phyloP scores from a whole-genome alignment of 495 filamentous ascomycete species.

The Penicillium goetzii region DNA sequence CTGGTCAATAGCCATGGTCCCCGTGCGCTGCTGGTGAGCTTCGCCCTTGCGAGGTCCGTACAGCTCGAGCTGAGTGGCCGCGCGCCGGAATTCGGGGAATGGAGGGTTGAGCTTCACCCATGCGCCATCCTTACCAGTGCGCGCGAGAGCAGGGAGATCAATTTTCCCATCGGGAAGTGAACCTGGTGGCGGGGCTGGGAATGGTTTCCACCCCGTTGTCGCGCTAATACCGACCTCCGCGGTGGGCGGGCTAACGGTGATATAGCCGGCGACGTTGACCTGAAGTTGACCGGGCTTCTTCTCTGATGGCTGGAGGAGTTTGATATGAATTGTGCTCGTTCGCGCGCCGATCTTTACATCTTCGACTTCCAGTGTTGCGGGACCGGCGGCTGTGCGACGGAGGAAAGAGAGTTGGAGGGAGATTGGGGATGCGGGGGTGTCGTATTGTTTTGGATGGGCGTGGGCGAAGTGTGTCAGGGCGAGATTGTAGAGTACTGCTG shows the following conservation, averaged over 20 bases:
- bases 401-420: slow-evolving; percentile 74
- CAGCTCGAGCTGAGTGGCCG: slow-evolving; percentile 55
- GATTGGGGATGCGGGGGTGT: slow-evolving; percentile 61
- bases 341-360: slow-evolving; percentile 74
- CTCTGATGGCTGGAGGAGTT: slow-evolving; percentile 55
- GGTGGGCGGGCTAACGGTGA: slow-evolving; percentile 65
- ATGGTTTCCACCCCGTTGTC: slow-evolving; percentile 53
- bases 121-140: slow-evolving; percentile 37
- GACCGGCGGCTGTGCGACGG: slow-evolving; percentile 65
- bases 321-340: slow-evolving; percentile 70
- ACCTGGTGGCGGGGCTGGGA: slow-evolving; percentile 49
- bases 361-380: slow-evolving; percentile 64
- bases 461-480: slow-evolving; percentile 65
- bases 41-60: slow-evolving; percentile 54
- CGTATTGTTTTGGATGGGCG: slow-evolving; percentile 62
- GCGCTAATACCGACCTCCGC: slow-evolving; percentile 63
- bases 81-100: slow-evolving; percentile 55
- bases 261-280: slow-evolving; percentile 68
- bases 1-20: slow-evolving; percentile 57
- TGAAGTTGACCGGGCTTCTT: slow-evolving; percentile 33
- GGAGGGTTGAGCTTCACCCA: slow-evolving; percentile 44
- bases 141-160: slow-evolving; percentile 38
- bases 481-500: slow-evolving; percentile 63
- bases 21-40: slow-evolving; percentile 38
- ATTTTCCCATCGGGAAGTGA: slow-evolving; percentile 29